These are phyloP conservation scores for Allomyces macrogynus DNA, from an alignment of 192 early-diverging fungal species.

Conservation along the genomic window DNA sequence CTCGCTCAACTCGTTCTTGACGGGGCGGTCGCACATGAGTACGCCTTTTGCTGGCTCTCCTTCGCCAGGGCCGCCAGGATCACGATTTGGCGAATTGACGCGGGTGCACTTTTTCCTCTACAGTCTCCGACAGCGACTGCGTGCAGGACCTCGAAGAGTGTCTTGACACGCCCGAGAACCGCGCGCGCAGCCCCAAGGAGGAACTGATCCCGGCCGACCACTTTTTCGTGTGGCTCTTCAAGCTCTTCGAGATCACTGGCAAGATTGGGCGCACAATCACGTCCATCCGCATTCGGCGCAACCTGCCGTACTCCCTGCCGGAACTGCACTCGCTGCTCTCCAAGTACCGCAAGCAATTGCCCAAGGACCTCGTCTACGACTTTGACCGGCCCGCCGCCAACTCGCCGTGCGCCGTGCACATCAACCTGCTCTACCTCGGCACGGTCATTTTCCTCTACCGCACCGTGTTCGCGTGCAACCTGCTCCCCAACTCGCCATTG, in stretches of 20 bases:
- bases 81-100: too few relatives aligned
- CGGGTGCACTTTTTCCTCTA: too few relatives aligned
- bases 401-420: background rate
- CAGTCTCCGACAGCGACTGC: background rate
- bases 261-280: background rate
- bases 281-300: background rate
- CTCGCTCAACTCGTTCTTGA: background rate
- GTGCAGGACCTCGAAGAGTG: background rate
- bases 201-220: background rate
- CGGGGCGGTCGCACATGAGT: background rate
- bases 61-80: too few relatives aligned
- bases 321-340: background rate
- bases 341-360: background rate
- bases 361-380: background rate
- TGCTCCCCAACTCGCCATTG: background rate
- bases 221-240: conserved; percentile 1
- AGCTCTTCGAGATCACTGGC: background rate
- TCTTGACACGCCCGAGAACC: background rate
- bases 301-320: background rate
- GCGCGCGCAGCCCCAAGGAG: background rate
- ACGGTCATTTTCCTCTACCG: background rate
- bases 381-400: background rate
- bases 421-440: background rate
- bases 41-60: background rate
- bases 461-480: background rate